These are phyloP conservation scores for Mucor saturninus DNA, from an alignment of 371 early-diverging fungal species.

Conservation along the genomic window DNA sequence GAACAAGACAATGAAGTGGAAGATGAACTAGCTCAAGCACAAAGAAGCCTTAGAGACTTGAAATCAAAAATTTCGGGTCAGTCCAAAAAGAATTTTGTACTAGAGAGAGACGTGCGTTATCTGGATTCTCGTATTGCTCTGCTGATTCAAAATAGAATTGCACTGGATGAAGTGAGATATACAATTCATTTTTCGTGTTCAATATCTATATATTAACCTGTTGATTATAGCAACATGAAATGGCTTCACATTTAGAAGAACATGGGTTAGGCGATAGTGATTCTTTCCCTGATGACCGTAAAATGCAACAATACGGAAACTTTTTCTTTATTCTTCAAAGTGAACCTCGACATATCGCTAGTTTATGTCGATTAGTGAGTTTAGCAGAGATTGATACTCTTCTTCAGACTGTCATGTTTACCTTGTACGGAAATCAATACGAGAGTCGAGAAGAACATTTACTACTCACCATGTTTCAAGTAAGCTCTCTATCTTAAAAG, in stretches of 20 bases:
- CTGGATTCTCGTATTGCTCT: slow-evolving; percentile 93
- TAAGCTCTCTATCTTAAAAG: slow-evolving; percentile 24
- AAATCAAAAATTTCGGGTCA: slow-evolving; percentile 90
- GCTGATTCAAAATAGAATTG: slow-evolving; percentile 93
- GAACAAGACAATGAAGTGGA: slow-evolving; percentile 94
- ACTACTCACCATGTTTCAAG: slow-evolving; percentile 95
- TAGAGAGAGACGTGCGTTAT: slow-evolving; percentile 94
- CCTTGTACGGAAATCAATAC: slow-evolving; percentile 95
- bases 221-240: slow-evolving; percentile 71
- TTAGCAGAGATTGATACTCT: slow-evolving; percentile 91
- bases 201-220: too few species aligned
- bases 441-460: slow-evolving; percentile 95
- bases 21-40: slow-evolving; percentile 92
- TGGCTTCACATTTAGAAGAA: slow-evolving; percentile 78
- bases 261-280: slow-evolving; percentile 71
- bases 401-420: slow-evolving; percentile 96
- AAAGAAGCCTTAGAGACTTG: slow-evolving; percentile 83
- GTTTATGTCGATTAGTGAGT: slow-evolving; percentile 83
- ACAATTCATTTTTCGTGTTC: not conserved
- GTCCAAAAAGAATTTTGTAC: slow-evolving; percentile 93
- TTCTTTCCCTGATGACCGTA: slow-evolving; percentile 82
- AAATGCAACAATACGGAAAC: slow-evolving; percentile 87
- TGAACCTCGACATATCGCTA: slow-evolving; percentile 92
- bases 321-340: slow-evolving; percentile 93
- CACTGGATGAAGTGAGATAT: slow-evolving; percentile 73